Conservation (phyloP, 208 protist species). For the Acanthamoeba triangularis region DNA sequence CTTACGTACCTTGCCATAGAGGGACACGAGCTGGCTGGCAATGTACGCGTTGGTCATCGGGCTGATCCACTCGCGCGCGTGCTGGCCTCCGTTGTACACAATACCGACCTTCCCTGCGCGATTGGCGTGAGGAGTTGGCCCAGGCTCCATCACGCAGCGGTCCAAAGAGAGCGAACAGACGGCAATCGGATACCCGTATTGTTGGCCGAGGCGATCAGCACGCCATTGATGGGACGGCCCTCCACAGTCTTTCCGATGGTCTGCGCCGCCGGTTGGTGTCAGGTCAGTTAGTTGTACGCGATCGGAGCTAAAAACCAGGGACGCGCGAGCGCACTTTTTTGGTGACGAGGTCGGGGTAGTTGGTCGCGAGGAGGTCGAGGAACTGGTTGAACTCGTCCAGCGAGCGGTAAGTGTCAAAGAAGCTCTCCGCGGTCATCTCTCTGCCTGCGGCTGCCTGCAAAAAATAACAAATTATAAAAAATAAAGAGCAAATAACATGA, state of each 20-base stretch:
- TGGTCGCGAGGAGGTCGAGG: background rate
- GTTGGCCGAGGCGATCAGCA: background rate
- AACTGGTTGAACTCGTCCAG: conserved; percentile 33
- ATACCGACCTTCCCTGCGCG: background rate
- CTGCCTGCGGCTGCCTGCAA: background rate
- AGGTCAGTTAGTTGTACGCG: too few species aligned
- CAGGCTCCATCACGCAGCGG: too few species aligned
- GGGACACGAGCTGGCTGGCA: conserved; percentile 53
- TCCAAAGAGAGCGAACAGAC: too few species aligned
- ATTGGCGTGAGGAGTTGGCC: too few species aligned
- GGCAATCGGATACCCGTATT: background rate
- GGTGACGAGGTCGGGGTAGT: background rate
- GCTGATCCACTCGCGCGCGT: conserved; percentile 81
- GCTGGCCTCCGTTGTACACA: conserved; percentile 36
- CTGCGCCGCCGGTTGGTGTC: background rate
- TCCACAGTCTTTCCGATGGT: conserved; percentile 3
- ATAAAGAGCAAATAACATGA: background rate
- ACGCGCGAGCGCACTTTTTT: background rate
- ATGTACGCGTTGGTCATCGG: conserved; percentile 77
- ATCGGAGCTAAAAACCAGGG: too few species aligned
- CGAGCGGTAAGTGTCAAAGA: conserved; percentile 20
- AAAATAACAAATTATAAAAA: background rate
- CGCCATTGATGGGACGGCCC: conserved; percentile 4
- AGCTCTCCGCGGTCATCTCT: background rate
- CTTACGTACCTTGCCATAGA: background rate